phyloP scores from a whole-genome alignment of 805 yeast species.

The Maudiozyma turicensis region DNA sequence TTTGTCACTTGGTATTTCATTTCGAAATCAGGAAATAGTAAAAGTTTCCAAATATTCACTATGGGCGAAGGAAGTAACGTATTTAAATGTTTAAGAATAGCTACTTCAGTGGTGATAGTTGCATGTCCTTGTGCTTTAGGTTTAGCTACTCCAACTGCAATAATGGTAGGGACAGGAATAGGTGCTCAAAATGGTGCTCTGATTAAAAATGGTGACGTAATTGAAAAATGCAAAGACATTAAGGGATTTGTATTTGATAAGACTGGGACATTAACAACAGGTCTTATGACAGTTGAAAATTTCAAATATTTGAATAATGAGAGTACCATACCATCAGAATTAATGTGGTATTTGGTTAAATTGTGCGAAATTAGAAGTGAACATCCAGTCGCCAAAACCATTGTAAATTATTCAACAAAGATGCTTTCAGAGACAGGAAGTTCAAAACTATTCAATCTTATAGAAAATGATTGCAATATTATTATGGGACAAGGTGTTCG shows the following conservation, averaged over 20 bases:
- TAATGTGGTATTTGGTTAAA: slow-evolving; percentile 6
- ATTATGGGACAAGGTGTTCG: slow-evolving; percentile 33
- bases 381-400: slow-evolving; percentile 17
- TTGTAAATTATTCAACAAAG: background rate
- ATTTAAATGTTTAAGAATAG: slow-evolving; percentile 50
- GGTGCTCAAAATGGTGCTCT: slow-evolving; percentile 86
- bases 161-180: slow-evolving; percentile 97
- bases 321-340: slow-evolving; percentile 3
- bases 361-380: slow-evolving; percentile 2
- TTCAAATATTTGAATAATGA: slow-evolving; percentile 4
- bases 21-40: background rate
- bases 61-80: background rate
- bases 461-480: slow-evolving; percentile 20
- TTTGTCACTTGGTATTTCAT: slow-evolving; percentile 49
- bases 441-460: background rate
- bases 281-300: slow-evolving; percentile 49
- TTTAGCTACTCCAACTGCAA: slow-evolving; percentile 95
- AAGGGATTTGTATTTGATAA: slow-evolving; percentile 59
- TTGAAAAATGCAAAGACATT: slow-evolving; percentile 56
- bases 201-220: slow-evolving; percentile 85
- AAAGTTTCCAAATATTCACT: background rate
- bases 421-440: background rate
- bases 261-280: slow-evolving; percentile 90
- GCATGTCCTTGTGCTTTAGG: slow-evolving; percentile 99
- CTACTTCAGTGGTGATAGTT: slow-evolving; percentile 88